Percentiles rank a stretch among this genome's conserved stretches.
Evolutionary conservation across 2,329 filamentous ascomycete genomes (phyloP).

Genomic region (Apiospora phragmitis): DNA sequence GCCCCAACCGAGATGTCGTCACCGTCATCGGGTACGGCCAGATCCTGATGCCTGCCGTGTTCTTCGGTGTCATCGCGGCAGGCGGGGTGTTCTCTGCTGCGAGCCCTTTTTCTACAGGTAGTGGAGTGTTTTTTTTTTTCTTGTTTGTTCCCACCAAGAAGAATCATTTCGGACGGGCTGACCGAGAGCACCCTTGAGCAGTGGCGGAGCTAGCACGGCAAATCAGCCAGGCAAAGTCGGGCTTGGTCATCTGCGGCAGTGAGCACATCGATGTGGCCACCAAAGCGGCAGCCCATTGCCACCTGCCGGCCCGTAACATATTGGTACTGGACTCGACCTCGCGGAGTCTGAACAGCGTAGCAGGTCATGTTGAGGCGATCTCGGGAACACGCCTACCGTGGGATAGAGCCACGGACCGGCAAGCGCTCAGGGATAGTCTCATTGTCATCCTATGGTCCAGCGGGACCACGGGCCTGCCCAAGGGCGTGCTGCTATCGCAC

Average conservation of each 20-base stretch:
- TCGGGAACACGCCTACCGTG: background rate
- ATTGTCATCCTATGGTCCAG: conserved; percentile 43
- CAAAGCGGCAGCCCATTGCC: conserved; percentile 43
- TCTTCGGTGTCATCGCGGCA: conserved; percentile 58
- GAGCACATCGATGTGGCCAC: conserved; percentile 43
- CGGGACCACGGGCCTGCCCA: conserved; percentile 44
- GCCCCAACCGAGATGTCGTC: conserved; percentile 53
- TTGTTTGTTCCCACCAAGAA: background rate
- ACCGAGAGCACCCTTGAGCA: background rate
- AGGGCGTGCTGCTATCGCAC: conserved; percentile 41
- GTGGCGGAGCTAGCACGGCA: conserved; percentile 50
- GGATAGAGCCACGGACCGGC: conserved; percentile 8
- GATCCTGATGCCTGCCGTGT: conserved; percentile 51
- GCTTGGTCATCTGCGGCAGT: conserved; percentile 41
- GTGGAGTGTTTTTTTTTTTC: background rate
- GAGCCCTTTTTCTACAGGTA: conserved; percentile 46
- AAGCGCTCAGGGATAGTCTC: conserved; percentile 13
- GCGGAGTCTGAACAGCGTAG: conserved; percentile 11
- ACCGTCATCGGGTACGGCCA: conserved; percentile 58
- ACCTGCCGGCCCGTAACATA: conserved; percentile 15
- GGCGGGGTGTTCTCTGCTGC: conserved; percentile 61
- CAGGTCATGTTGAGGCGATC: conserved; percentile 5
- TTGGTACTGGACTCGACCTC: conserved; percentile 11
- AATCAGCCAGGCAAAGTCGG: conserved; percentile 41
- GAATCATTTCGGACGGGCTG: background rate